A percentile compares a stretch with the other conserved stretches of the same genome.
Conservation (phyloP, 805 yeast species). For the Pichia heedii region DNA sequence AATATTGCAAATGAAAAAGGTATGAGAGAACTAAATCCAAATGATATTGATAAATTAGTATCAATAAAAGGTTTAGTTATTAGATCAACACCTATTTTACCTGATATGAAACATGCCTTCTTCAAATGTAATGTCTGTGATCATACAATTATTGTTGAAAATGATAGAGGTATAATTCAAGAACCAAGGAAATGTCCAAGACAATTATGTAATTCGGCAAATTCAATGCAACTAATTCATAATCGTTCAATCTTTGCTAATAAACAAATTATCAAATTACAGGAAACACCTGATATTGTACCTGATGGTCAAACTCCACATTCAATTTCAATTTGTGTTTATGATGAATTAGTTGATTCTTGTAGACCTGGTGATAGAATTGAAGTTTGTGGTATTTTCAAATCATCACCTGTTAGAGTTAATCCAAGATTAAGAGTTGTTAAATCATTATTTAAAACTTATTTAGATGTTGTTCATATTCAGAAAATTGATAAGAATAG, state of each 20-base stretch:
- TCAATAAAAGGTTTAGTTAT: constrained; percentile 85
- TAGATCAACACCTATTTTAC: constrained; percentile 83
- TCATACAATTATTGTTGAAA: constrained; percentile 84
- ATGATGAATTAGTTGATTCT: constrained; percentile 90
- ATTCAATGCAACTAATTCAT: constrained; percentile 86
- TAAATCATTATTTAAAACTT: constrained; percentile 81
- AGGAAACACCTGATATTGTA: constrained; percentile 73
- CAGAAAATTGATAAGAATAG: constrained; percentile 78
- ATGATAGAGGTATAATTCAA: constrained; percentile 87
- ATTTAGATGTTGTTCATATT: constrained; percentile 88
- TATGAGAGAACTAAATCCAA: constrained; percentile 89
- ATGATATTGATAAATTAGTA: constrained; percentile 88
- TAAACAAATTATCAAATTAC: constrained; percentile 87
- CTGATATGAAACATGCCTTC: constrained; percentile 96
- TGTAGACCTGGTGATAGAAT: constrained; percentile 95
- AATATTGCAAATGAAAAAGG: constrained; percentile 68
- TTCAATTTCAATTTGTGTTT: constrained; percentile 85
- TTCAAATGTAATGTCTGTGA: constrained; percentile 93
- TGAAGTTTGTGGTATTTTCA: constrained; percentile 90
- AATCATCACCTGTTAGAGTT: constrained; percentile 85
- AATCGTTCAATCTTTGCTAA: constrained; percentile 91
- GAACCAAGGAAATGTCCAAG: constrained; percentile 95
- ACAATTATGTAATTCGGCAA: constrained; percentile 67
- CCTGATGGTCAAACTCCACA: constrained; percentile 99
- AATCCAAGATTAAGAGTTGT: constrained; percentile 79